phyloP scores from a whole-genome alignment of 148 eudicot species.

The Amaranthus hypochondriacus region DNA sequence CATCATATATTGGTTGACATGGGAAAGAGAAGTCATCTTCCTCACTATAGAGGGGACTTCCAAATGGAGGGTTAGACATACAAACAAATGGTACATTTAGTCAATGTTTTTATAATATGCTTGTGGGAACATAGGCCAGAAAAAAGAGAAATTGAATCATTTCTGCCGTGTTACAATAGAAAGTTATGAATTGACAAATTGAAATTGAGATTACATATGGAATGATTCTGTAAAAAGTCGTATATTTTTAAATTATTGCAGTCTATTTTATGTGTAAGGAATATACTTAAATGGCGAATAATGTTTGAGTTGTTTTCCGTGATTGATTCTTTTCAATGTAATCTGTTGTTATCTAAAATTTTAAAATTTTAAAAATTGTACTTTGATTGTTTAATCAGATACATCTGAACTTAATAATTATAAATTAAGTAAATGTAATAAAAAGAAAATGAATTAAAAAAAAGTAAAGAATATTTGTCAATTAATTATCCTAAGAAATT shows the following conservation, averaged over 20 bases:
- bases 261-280: background rate
- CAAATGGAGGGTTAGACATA: conserved; percentile 35
- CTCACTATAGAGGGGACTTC: conserved; percentile 23
- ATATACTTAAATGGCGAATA: background rate
- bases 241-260: background rate
- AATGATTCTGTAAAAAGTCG: background rate
- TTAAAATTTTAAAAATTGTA: background rate
- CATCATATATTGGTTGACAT: conserved; percentile 9
- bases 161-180: background rate
- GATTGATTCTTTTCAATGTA: background rate
- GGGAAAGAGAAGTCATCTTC: conserved; percentile 22
- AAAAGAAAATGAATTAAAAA: background rate
- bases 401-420: background rate
- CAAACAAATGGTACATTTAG: conserved; percentile 1
- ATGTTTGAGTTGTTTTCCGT: background rate
- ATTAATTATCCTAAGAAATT: too few species aligned
- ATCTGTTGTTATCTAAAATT: background rate
- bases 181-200: background rate
- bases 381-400: background rate
- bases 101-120: background rate
- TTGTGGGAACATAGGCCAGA: background rate
- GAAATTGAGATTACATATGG: background rate
- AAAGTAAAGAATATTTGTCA: too few species aligned
- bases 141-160: background rate
- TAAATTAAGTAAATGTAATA: background rate